These are phyloP conservation scores for Claviceps quebecensis DNA, from an alignment of 2,329 filamentous ascomycete species.

Conservation along the genomic window DNA sequence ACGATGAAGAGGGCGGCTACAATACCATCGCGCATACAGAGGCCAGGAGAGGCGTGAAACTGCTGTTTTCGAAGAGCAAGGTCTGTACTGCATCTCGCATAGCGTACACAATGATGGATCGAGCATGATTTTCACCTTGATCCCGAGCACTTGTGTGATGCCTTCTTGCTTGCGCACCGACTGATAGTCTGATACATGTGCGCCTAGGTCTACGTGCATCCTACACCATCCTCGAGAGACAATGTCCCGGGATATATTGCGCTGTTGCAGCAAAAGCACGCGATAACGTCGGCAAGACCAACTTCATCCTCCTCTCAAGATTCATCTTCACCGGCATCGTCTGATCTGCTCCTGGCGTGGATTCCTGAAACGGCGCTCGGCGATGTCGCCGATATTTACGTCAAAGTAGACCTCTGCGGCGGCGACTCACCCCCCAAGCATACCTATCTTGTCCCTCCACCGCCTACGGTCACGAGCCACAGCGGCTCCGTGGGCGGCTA, in stretches of 20 bases:
- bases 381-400: slow-evolving; percentile 75
- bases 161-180: not conserved
- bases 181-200: not conserved
- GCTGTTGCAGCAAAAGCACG: slow-evolving; percentile 73
- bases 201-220: slow-evolving; percentile 80
- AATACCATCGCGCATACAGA: slow-evolving; percentile 76
- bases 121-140: not conserved
- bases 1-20: slow-evolving; percentile 92
- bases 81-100: slow-evolving; percentile 26
- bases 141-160: not conserved
- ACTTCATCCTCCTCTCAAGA: slow-evolving; percentile 17
- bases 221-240: slow-evolving; percentile 82
- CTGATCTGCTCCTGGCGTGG: slow-evolving; percentile 82
- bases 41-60: slow-evolving; percentile 72
- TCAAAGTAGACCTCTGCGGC: slow-evolving; percentile 85
- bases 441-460: slow-evolving; percentile 80
- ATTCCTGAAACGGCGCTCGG: slow-evolving; percentile 79
- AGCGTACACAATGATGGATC: not conserved
- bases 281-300: slow-evolving; percentile 23
- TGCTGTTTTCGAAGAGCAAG: slow-evolving; percentile 95
- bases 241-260: slow-evolving; percentile 93
- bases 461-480: slow-evolving; percentile 71
- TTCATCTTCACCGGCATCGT: slow-evolving; percentile 36
- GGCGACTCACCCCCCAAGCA: slow-evolving; percentile 69
- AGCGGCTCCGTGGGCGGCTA: slow-evolving; percentile 61